Conservation (phyloP, 2,329 filamentous ascomycete genomes). For the Fusarium sp. region DNA sequence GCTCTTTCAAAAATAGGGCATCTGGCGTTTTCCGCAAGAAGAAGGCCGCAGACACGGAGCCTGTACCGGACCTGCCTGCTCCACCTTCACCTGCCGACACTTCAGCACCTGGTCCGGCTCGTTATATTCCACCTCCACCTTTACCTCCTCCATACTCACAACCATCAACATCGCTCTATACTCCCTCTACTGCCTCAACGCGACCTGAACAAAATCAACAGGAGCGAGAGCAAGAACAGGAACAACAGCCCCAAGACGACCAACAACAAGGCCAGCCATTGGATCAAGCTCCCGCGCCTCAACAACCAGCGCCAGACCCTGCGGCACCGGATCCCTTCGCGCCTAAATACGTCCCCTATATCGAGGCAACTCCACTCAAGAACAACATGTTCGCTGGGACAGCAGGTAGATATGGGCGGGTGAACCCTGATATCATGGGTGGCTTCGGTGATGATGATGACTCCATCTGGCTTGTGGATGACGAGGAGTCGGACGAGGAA, state of each 20-base stretch:
- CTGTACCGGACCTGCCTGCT: constrained; percentile 17
- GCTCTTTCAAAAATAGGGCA: constrained; percentile 40
- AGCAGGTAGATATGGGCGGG: constrained; percentile 43
- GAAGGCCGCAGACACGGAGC: constrained; percentile 15
- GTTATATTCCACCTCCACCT: background rate
- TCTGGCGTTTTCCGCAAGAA: constrained; percentile 39
- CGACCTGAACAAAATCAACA: background rate
- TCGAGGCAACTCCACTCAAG: constrained; percentile 40
- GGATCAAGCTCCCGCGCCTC: background rate
- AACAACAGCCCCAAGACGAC: background rate
- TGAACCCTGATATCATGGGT: constrained; percentile 47
- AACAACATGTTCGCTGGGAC: constrained; percentile 44
- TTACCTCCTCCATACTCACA: constrained; percentile 4
- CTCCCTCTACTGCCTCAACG: constrained; percentile 1
- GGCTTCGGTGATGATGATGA: constrained; percentile 48
- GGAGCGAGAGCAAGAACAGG: background rate
- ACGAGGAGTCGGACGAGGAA: constrained; percentile 41
- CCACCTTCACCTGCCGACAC: background rate
- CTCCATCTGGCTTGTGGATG: constrained; percentile 47
- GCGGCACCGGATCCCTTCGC: constrained; percentile 15
- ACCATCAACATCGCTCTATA: constrained; percentile 6
- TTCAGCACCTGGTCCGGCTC: background rate
- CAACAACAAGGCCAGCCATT: background rate
- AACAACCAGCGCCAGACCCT: background rate
- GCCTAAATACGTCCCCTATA: constrained; percentile 38